Conservation (phyloP, 768 basidiomycete genomes). For the Gloeostereum incarnatum region DNA sequence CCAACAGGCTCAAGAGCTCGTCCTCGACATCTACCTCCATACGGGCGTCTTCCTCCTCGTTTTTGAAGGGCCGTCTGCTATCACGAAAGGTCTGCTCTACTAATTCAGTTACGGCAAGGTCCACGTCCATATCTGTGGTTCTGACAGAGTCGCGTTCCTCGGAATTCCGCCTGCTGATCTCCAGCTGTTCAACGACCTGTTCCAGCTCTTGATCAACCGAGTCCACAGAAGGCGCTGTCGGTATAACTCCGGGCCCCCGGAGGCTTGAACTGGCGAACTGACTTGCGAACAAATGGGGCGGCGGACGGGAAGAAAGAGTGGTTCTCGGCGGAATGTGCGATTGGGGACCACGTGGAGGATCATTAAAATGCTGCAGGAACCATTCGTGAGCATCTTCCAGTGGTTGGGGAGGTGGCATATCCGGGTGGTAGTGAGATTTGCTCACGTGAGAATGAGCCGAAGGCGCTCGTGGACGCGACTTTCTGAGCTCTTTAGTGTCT, state of each 20-base stretch:
- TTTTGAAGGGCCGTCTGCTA: constrained; percentile 6
- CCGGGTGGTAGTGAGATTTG: constrained; percentile 7
- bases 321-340: constrained; percentile 16
- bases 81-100: constrained; percentile 30
- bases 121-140: constrained; percentile 30
- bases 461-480: neutral
- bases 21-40: constrained; percentile 37
- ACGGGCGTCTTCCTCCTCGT: constrained; percentile 14
- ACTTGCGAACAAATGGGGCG: too few species aligned
- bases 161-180: constrained; percentile 12
- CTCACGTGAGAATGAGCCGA: neutral
- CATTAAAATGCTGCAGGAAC: constrained; percentile 45
- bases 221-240: too few species aligned
- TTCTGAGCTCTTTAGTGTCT: too few species aligned
- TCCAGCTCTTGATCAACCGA: constrained; percentile 42
- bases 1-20: constrained; percentile 62
- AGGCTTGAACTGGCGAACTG: too few species aligned
- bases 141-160: constrained; percentile 24
- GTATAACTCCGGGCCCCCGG: too few species aligned
- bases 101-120: constrained; percentile 31
- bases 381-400: constrained; percentile 53
- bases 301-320: constrained; percentile 18
- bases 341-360: constrained; percentile 18
- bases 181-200: constrained; percentile 18
- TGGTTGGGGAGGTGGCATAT: constrained; percentile 8